phyloP scores from a whole-genome alignment of 495 filamentous ascomycete species.

The Corynascus novoguineensis region DNA sequence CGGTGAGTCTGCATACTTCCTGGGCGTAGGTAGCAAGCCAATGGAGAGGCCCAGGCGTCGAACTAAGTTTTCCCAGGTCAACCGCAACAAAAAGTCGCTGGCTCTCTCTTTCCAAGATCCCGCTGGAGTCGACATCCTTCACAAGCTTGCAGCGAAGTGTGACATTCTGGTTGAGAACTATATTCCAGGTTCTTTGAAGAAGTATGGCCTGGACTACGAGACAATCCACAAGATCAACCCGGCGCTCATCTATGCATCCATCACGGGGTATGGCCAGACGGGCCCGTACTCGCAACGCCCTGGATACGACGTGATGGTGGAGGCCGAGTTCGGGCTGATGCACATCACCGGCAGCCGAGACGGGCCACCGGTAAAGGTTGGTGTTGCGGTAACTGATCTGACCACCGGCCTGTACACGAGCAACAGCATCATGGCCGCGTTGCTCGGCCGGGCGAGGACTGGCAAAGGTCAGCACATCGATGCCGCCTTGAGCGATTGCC shows the following conservation, averaged over 20 bases:
- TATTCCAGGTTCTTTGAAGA: slow-evolving; percentile 81
- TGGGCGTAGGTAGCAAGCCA: slow-evolving; percentile 55
- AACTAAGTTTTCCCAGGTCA: slow-evolving; percentile 56
- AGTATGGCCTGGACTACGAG: slow-evolving; percentile 83
- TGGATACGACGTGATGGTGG: slow-evolving; percentile 99
- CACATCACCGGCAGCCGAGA: slow-evolving; percentile 89
- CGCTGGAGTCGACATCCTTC: slow-evolving; percentile 77
- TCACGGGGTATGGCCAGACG: slow-evolving; percentile 75
- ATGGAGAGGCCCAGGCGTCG: too few species aligned
- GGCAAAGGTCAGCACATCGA: slow-evolving; percentile 84
- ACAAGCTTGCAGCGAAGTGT: slow-evolving; percentile 73
- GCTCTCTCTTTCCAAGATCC: slow-evolving; percentile 84
- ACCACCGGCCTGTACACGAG: slow-evolving; percentile 97
- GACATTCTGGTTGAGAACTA: slow-evolving; percentile 98
- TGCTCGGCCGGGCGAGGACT: slow-evolving; percentile 58
- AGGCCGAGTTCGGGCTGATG: slow-evolving; percentile 97
- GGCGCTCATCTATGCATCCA: slow-evolving; percentile 58
- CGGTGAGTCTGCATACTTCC: slow-evolving; percentile 92
- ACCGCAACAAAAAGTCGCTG: slow-evolving; percentile 94
- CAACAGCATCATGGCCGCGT: slow-evolving; percentile 91
- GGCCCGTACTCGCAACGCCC: slow-evolving; percentile 85
- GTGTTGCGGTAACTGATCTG: slow-evolving; percentile 92
- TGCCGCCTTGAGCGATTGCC: slow-evolving; percentile 83
- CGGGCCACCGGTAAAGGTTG: slow-evolving; percentile 92
- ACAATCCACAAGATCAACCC: slow-evolving; percentile 77